phyloP scores from a whole-genome alignment of 345 rosid genomes.

The Sonneratia alba region DNA sequence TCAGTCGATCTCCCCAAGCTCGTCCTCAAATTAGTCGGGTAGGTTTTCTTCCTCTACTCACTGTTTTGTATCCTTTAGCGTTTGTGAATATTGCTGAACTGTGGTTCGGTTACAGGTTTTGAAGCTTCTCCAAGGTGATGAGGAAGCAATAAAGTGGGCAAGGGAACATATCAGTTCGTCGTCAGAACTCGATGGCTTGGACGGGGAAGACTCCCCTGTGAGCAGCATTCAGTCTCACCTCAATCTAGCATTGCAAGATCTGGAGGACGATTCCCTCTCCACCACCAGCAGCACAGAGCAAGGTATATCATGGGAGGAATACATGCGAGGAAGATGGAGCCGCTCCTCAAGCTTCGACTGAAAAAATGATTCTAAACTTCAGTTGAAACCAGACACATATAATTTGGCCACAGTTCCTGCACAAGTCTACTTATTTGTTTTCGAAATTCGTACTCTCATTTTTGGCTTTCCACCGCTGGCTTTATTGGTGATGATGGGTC shows the following conservation, averaged over 20 bases:
- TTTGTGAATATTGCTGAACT: neutral
- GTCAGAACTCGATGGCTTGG: constrained; percentile 32
- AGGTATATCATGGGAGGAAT: constrained; percentile 57
- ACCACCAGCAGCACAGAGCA: constrained; percentile 49
- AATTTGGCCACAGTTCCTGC: too few species aligned
- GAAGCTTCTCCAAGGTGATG: constrained; percentile 76
- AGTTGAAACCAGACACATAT: neutral
- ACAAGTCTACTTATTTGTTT: too few species aligned
- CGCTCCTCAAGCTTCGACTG: constrained; percentile 62
- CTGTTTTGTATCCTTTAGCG: neutral
- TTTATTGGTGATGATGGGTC: too few species aligned
- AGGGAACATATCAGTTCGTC: constrained; percentile 40
- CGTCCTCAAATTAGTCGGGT: constrained; percentile 75
- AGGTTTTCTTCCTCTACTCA: constrained; percentile 10
- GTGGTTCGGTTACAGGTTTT: constrained; percentile 34
- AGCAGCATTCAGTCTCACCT: constrained; percentile 72
- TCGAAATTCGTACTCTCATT: too few species aligned
- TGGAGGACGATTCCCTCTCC: constrained; percentile 63
- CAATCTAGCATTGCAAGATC: constrained; percentile 65
- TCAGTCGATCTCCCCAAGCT: constrained; percentile 43
- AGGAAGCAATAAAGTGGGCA: constrained; percentile 62
- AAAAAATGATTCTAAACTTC: constrained; percentile 4
- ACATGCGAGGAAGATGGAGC: constrained; percentile 72
- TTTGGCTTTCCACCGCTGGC: too few species aligned
- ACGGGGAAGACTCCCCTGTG: constrained; percentile 38